Evolutionary conservation across 83 land plant species (phyloP), one percentile per base, ranked within the genome.

Genomic region (Larix sibirica): DNA sequence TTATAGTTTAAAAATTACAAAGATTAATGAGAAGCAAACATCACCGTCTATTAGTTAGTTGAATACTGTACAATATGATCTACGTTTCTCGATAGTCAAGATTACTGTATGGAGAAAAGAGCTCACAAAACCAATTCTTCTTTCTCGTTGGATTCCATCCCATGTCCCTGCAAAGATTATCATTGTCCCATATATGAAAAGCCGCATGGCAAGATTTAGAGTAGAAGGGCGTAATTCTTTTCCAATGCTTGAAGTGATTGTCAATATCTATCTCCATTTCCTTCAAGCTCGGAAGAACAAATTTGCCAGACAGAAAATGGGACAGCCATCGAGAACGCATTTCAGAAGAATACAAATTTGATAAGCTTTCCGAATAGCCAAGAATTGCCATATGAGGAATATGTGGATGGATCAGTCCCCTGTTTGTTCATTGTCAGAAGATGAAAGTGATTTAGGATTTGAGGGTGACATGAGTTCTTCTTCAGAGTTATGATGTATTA

Each of bases 131-230:
- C 95, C 95, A 92, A 69, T 69, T 84, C 20, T 54, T 69, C 83
- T 94, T 94, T 79, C 95, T 83, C 90, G 88, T 84, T 7, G 90
- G 80, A n/a, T n/a, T n/a, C n/a, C n/a, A n/a, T n/a, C n/a, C n/a
- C 88, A 94, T 94, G 28, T 94, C 96, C 65, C 83, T 85, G 50
- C 91, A 94, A 5, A 94, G 85, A 75, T 92, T 86, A 68, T 92
- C 92, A 14, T 81, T 92, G 79, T 94, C 90, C 62, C 88, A 77
- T 16, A 90, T 92, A 23, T 95, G 90, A 75, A 84, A 87, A 1
- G 91, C 85, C 0, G 90, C 85, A 81, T 88, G 85, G 86, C 92
- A 92, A 23, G 89, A 81, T 54, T 90, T 83, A 83, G 81, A 83
- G 84, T 82, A 94, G 47, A 85, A 92, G 17, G 90, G 83, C 0